A percentile compares a stretch with the other conserved stretches of the same genome.
Conservation (phyloP, 2,329 filamentous ascomycete species). For the Penicillium janthinellum region DNA sequence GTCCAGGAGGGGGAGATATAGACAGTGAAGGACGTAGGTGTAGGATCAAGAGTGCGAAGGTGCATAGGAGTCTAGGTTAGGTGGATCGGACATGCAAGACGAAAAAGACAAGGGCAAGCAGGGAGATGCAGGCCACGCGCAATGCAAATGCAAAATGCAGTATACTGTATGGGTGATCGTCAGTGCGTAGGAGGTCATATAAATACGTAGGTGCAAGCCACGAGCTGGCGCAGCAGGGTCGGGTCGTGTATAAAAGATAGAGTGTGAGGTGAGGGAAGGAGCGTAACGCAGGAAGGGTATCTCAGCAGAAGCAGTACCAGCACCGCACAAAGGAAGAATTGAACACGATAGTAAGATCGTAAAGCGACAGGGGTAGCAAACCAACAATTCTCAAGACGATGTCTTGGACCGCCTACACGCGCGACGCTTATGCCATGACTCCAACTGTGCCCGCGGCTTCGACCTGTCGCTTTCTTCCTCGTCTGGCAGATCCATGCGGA, state of each 20-base stretch:
- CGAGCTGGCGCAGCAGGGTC: not conserved
- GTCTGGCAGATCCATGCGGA: slow-evolving; percentile 47
- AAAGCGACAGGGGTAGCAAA: not conserved
- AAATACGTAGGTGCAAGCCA: not conserved
- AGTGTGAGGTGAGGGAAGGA: not conserved
- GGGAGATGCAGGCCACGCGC: not conserved
- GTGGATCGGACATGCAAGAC: not conserved
- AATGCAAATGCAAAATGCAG: slow-evolving; percentile 15
- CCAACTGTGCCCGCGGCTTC: not conserved
- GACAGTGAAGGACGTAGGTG: not conserved
- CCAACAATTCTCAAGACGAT: not conserved
- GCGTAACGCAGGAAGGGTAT: not conserved
- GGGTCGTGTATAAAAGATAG: not conserved
- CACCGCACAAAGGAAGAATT: not conserved
- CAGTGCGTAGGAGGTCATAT: slow-evolving; percentile 8
- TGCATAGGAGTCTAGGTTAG: not conserved
- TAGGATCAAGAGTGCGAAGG: not conserved
- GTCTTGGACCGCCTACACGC: not conserved
- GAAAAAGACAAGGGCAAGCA: not conserved
- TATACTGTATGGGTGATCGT: slow-evolving; percentile 1
- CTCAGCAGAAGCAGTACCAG: slow-evolving; percentile 1
- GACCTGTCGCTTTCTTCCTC: slow-evolving; percentile 13
- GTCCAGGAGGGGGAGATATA: not conserved
- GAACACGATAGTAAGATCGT: not conserved
- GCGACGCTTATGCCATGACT: not conserved